These are phyloP conservation scores for Sporothrix humicola DNA, from an alignment of 2,329 filamentous ascomycete species.

Conservation along the genomic window DNA sequence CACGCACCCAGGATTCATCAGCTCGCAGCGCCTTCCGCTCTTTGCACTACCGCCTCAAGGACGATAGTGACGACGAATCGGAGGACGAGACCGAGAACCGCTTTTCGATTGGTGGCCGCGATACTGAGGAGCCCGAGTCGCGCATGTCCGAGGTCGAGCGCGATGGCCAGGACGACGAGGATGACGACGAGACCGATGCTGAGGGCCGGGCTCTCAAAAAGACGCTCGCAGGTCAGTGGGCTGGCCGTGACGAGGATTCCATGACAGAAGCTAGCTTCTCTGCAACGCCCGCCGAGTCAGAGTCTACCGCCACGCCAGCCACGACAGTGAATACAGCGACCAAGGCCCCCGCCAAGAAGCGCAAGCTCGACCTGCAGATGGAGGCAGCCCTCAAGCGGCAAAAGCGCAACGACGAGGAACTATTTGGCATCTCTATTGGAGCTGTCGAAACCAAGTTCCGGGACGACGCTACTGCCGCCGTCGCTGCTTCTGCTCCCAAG, in stretches of 20 bases:
- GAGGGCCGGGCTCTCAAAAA: slow-evolving; percentile 64
- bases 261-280: slow-evolving; percentile 76
- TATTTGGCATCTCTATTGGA: slow-evolving; percentile 69
- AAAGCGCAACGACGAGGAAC: slow-evolving; percentile 79
- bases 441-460: slow-evolving; percentile 58
- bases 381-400: slow-evolving; percentile 76
- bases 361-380: slow-evolving; percentile 73
- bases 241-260: slow-evolving; percentile 64
- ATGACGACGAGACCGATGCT: slow-evolving; percentile 71
- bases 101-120: slow-evolving; percentile 10
- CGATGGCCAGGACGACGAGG: slow-evolving; percentile 30
- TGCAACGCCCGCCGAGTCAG: slow-evolving; percentile 15
- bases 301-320: slow-evolving; percentile 1
- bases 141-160: slow-evolving; percentile 27
- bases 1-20: slow-evolving; percentile 55
- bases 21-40: slow-evolving; percentile 71
- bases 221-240: slow-evolving; percentile 54
- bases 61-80: slow-evolving; percentile 80
- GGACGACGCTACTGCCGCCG: slow-evolving; percentile 49
- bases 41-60: slow-evolving; percentile 78
- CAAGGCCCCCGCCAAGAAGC: slow-evolving; percentile 63
- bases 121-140: slow-evolving; percentile 83
- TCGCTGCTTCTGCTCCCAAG: slow-evolving; percentile 42
- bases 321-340: neutral
- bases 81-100: slow-evolving; percentile 74